A percentile compares a stretch with the other conserved stretches of the same genome.
Conservation (phyloP, 371 early-diverging fungal genomes). For the Rhizomucor miehei region DNA sequence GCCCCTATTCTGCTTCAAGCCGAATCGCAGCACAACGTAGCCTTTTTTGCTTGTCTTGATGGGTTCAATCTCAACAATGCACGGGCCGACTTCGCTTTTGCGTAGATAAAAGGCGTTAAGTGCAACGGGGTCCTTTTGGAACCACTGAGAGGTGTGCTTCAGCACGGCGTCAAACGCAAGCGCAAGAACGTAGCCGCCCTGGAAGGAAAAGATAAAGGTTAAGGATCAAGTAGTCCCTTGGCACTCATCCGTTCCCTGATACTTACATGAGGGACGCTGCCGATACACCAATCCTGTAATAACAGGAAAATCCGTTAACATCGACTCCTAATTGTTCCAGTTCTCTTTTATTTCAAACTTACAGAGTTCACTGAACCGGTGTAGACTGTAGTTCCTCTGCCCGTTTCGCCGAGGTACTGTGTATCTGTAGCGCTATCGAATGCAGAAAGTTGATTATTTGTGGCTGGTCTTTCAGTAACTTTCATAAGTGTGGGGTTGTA, state of each 20-base stretch:
- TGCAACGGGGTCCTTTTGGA: constrained; percentile 40
- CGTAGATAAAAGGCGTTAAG: constrained; percentile 41
- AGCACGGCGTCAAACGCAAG: constrained; percentile 31
- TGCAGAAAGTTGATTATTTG: not conserved
- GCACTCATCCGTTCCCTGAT: too few species aligned
- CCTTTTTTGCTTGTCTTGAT: constrained; percentile 39
- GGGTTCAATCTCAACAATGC: constrained; percentile 32
- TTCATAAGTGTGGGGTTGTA: too few species aligned
- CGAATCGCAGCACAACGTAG: constrained; percentile 30
- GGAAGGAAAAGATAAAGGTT: not conserved
- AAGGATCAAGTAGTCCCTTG: not conserved
- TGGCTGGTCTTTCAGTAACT: too few species aligned
- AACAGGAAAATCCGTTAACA: not conserved
- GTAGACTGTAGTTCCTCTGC: constrained; percentile 10
- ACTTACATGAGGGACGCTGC: constrained; percentile 44
- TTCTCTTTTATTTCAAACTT: not conserved
- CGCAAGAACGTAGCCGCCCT: constrained; percentile 30
- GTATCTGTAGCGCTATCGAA: constrained; percentile 24
- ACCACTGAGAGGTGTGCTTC: constrained; percentile 21
- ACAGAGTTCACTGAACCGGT: constrained; percentile 18
- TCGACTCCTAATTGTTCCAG: too few species aligned
- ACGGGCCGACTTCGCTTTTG: constrained; percentile 28
- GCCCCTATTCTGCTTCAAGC: constrained; percentile 3
- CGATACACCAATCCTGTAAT: constrained; percentile 31
- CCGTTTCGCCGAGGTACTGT: constrained; percentile 11